phyloP scores from a whole-genome alignment of 2,329 filamentous ascomycete species.

The Orbilia ellipsospora region DNA sequence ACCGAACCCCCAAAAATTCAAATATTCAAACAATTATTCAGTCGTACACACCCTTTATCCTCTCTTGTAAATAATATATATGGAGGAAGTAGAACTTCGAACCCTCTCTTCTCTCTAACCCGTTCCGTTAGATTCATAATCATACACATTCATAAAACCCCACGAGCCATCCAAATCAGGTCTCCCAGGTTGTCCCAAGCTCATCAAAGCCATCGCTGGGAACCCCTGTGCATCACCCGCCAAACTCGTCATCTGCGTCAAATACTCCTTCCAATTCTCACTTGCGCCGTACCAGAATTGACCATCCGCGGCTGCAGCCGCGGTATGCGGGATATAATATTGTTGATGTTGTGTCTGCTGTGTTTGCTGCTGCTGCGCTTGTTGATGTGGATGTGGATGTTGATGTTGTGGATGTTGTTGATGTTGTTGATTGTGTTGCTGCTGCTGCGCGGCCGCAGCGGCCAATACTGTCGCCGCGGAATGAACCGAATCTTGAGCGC shows the following conservation, averaged over 20 bases:
- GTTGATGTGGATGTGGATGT: neutral
- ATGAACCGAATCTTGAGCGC: constrained; percentile 22
- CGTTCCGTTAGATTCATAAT: constrained; percentile 27
- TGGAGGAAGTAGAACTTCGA: neutral
- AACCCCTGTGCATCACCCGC: constrained; percentile 38
- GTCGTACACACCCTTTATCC: neutral
- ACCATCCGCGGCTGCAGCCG: constrained; percentile 7
- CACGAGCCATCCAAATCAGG: constrained; percentile 37
- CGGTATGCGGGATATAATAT: constrained; percentile 40
- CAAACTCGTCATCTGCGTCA: constrained; percentile 50
- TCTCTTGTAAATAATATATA: neutral
- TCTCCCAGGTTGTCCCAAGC: constrained; percentile 42
- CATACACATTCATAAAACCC: constrained; percentile 52
- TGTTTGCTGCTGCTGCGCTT: constrained; percentile 13
- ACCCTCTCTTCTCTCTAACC: constrained; percentile 3
- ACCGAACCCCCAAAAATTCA: neutral
- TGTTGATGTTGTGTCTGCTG: constrained; percentile 5
- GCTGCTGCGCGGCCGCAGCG: constrained; percentile 19
- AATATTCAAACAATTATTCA: neutral
- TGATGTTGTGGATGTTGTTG: constrained; percentile 4
- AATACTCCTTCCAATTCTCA: constrained; percentile 50
- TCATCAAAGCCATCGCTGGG: constrained; percentile 53
- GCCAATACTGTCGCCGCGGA: constrained; percentile 40
- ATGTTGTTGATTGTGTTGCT: constrained; percentile 20
- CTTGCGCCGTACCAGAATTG: constrained; percentile 37